phyloP scores from a whole-genome alignment of 2,329 filamentous ascomycete genomes.

The Drechslerella coelobrocha region DNA sequence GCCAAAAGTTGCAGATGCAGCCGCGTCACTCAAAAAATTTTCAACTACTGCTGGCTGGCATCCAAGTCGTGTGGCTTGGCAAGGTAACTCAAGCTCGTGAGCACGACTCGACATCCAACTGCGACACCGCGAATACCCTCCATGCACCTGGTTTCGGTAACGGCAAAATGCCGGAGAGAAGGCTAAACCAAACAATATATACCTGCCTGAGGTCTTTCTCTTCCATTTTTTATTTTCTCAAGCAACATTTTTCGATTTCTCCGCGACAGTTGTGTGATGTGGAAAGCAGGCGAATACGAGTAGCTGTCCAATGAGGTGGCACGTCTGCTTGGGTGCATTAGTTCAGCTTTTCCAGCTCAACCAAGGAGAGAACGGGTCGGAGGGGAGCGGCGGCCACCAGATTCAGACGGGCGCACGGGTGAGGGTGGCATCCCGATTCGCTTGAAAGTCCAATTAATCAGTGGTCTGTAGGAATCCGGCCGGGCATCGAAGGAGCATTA shows the following conservation, averaged over 20 bases:
- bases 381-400: constrained; percentile 12
- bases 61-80: too few species aligned
- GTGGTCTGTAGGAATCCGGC: constrained; percentile 44
- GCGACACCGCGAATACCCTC: background rate
- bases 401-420: constrained; percentile 37
- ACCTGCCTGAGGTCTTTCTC: constrained; percentile 31
- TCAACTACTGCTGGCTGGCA: constrained; percentile 15
- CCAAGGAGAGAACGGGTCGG: constrained; percentile 31
- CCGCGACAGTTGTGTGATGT: constrained; percentile 38
- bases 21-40: constrained; percentile 36
- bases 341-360: constrained; percentile 26
- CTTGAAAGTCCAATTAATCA: constrained; percentile 34
- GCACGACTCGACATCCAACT: constrained; percentile 9
- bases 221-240: constrained; percentile 16
- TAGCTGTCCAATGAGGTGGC: constrained; percentile 44
- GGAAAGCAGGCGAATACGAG: constrained; percentile 51
- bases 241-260: constrained; percentile 14
- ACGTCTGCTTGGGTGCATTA: constrained; percentile 47
- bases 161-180: constrained; percentile 49
- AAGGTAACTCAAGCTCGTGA: too few species aligned
- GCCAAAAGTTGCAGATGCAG: background rate
- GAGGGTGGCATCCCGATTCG: constrained; percentile 51
- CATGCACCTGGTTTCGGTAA: background rate
- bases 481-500: constrained; percentile 48
- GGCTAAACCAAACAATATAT: constrained; percentile 21